phyloP scores from a whole-genome alignment of 768 basidiomycete genomes.

The Tylopilus balloui region DNA sequence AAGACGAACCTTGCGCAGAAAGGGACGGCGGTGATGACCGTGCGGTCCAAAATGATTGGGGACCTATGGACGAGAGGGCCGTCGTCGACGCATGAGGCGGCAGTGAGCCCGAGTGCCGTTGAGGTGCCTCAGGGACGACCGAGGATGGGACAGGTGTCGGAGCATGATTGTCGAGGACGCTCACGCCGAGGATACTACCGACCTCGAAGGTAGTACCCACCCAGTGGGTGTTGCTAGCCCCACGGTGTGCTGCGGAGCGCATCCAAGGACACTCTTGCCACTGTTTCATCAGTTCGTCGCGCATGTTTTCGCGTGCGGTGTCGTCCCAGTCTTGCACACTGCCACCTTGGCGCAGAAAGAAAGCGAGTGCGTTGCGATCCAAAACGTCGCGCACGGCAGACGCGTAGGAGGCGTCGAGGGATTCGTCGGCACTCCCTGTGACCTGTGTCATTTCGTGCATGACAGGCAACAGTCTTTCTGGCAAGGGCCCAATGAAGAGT shows the following conservation, averaged over 20 bases:
- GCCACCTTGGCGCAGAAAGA: slow-evolving; percentile 65
- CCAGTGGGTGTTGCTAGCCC: slow-evolving; percentile 41
- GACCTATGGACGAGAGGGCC: slow-evolving; percentile 19
- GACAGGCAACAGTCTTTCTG: slow-evolving; percentile 49
- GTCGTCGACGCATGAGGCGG: slow-evolving; percentile 16
- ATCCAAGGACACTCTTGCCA: slow-evolving; percentile 74
- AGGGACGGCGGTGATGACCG: slow-evolving; percentile 13
- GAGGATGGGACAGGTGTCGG: slow-evolving; percentile 1
- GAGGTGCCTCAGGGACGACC: slow-evolving; percentile 1
- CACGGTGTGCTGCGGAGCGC: slow-evolving; percentile 22
- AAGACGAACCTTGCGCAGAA: slow-evolving; percentile 9
- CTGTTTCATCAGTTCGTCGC: slow-evolving; percentile 52
- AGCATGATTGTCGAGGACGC: slow-evolving; percentile 40
- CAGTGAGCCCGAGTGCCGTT: not conserved
- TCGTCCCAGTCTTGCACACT: slow-evolving; percentile 64
- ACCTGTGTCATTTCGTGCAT: slow-evolving; percentile 30
- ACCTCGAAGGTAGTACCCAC: slow-evolving; percentile 75
- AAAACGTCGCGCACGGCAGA: slow-evolving; percentile 37
- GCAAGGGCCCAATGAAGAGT: slow-evolving; percentile 74
- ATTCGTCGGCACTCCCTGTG: slow-evolving; percentile 30
- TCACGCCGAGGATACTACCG: slow-evolving; percentile 70
- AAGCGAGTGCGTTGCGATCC: slow-evolving; percentile 55
- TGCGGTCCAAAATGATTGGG: slow-evolving; percentile 22
- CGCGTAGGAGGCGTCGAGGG: slow-evolving; percentile 32
- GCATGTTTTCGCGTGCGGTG: slow-evolving; percentile 42